Base-by-base conservation (phyloP, 73 alveolate species). In the Loxodes magnus region DNA sequence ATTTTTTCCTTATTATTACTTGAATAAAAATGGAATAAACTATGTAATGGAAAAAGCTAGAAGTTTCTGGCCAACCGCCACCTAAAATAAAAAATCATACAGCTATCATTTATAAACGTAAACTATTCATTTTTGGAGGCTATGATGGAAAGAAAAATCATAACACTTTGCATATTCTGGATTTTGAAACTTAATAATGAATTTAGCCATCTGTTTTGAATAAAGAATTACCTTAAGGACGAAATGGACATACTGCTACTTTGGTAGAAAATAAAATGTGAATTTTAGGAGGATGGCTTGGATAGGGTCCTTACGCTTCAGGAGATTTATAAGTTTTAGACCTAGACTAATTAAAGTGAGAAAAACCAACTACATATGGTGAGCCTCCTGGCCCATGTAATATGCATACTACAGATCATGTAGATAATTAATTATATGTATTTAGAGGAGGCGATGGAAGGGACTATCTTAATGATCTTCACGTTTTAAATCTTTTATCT, bases 371-470 rank as follows among this genome's bases (percentile, higher is more conserved):
- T 19, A 67, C 79, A 22, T 34, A 33, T 27, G 96, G 96, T 0
- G 50, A 53, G 6, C 60, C 88, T 17, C 84, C 87, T 16, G 96
- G 92, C n/a, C 91, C 96, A 3, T 85, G 96, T 46, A 85, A 85
- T 50, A 85, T 85, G 96, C 96, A 85, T 43, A 63, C 93, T 3
- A 93, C 96, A 0, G 92, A 85, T 42, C 44, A 67, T 26, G 57
- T 67, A 25, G 81, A 73, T n/a, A 42, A 79, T 14, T 56, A 61
- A 19, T 75, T 85, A 15, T 85, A 53, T 51, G 92, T 85, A 5
- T 85, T 80, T 49, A 69, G 96, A 59, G 96, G 96, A 12, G 96
- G 96, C 3, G 92, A 85, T 76, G 96, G 96, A 7, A 85, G 65
- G 33, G 84, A 85, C 43, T 85, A 85, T 46, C 58, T 85, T 46